Conservation (phyloP, 805 yeast species). For the Cyberlindnera americana region DNA sequence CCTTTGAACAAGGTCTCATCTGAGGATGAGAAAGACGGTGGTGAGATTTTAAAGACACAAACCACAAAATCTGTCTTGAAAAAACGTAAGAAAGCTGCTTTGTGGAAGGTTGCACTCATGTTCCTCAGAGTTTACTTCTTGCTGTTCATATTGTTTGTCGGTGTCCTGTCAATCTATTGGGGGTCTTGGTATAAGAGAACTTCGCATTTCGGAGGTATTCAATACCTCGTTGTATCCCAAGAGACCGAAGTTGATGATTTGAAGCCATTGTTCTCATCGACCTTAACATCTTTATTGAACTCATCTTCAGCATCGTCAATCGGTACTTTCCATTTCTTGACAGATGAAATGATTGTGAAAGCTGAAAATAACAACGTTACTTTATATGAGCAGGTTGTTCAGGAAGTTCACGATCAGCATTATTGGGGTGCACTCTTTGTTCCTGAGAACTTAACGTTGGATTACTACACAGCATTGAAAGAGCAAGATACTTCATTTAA, state of each 20-base stretch:
- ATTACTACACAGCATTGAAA: conserved; percentile 20
- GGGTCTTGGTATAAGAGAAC: conserved; percentile 26
- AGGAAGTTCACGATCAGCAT: conserved; percentile 46
- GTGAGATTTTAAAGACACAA: conserved; percentile 4
- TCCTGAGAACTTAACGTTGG: conserved; percentile 39
- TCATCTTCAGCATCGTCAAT: conserved; percentile 3
- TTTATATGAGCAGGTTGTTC: conserved; percentile 33
- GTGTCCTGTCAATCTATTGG: conserved; percentile 31
- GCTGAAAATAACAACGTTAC: conserved; percentile 14
- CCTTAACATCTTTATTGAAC: conserved; percentile 4
- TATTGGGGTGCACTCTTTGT: conserved; percentile 61
- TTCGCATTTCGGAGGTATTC: conserved; percentile 12
- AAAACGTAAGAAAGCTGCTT: conserved; percentile 11
- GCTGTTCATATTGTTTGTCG: conserved; percentile 24
- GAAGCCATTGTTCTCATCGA: conserved; percentile 14
- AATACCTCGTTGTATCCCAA: conserved; percentile 23
- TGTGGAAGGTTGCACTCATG: conserved; percentile 14
- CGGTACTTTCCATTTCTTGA: conserved; percentile 21
- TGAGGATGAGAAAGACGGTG: neutral
- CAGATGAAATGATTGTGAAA: conserved; percentile 1
- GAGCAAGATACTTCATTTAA: conserved; percentile 12
- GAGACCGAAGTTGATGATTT: conserved; percentile 13
- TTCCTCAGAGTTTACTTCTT: conserved; percentile 17
- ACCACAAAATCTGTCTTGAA: conserved; percentile 15
- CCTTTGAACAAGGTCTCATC: no score